A percentile compares a stretch with the other conserved stretches of the same genome.
phyloP scores from a whole-genome alignment of 371 early-diverging fungal genomes.

The Lichtheimia corymbifera region DNA sequence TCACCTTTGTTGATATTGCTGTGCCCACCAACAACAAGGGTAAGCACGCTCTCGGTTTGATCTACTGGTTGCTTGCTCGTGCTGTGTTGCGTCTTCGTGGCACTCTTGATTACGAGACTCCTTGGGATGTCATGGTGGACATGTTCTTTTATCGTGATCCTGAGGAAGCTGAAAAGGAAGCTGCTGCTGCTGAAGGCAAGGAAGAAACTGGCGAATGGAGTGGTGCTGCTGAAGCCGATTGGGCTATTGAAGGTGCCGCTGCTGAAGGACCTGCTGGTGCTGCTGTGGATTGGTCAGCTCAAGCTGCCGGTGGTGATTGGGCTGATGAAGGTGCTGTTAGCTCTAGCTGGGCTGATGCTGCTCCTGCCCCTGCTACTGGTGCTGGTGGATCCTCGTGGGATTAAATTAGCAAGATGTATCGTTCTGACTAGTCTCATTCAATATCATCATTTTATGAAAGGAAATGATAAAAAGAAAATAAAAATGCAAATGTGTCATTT shows the following conservation, averaged over 20 bases:
- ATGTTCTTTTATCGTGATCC: slow-evolving; percentile 98
- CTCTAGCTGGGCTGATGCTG: slow-evolving; percentile 23
- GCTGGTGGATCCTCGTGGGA: slow-evolving; percentile 36
- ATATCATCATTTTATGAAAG: no score
- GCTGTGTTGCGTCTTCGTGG: slow-evolving; percentile 98
- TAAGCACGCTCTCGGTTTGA: slow-evolving; percentile 97
- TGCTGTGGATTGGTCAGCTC: slow-evolving; percentile 32
- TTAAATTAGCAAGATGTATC: neutral
- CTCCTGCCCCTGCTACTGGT: slow-evolving; percentile 12
- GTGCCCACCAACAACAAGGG: slow-evolving; percentile 99
- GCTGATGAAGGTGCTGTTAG: slow-evolving; percentile 23
- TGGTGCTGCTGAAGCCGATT: slow-evolving; percentile 8
- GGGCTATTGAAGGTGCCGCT: slow-evolving; percentile 14
- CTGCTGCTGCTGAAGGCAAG: slow-evolving; percentile 23
- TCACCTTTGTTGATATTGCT: slow-evolving; percentile 96
- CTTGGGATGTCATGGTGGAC: slow-evolving; percentile 97
- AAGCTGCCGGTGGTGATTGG: slow-evolving; percentile 32
- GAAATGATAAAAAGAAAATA: no score
- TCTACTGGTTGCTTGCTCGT: slow-evolving; percentile 97
- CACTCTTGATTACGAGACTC: slow-evolving; percentile 74
- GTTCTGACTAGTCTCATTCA: no score
- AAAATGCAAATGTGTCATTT: no score
- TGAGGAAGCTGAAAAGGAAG: slow-evolving; percentile 87
- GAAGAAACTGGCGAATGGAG: slow-evolving; percentile 19
- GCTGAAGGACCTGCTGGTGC: slow-evolving; percentile 17